phyloP scores from a whole-genome alignment of 2,329 filamentous ascomycete species.

The Hypoxylon sp. region DNA sequence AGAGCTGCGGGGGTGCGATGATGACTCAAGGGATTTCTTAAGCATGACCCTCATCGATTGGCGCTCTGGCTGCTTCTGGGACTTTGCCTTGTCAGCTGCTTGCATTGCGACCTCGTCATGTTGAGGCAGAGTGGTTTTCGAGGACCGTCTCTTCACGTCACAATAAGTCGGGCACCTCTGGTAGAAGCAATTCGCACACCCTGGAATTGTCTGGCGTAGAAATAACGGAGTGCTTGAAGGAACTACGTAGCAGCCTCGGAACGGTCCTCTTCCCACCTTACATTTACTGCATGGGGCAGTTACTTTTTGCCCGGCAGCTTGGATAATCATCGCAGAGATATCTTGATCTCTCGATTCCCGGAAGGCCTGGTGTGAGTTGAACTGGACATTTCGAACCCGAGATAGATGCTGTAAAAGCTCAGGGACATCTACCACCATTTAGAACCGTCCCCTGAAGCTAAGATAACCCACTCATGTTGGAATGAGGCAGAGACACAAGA shows the following conservation, averaged over 20 bases:
- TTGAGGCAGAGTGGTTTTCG: background rate
- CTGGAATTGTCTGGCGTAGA: slow-evolving; percentile 15
- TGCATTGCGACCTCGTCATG: background rate
- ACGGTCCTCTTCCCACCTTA: slow-evolving; percentile 24
- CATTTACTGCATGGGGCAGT: slow-evolving; percentile 17
- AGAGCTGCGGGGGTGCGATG: background rate
- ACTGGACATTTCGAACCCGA: slow-evolving; percentile 23
- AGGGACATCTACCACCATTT: slow-evolving; percentile 9
- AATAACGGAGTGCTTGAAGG: slow-evolving; percentile 17
- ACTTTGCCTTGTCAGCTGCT: background rate
- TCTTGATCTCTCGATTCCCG: slow-evolving; percentile 23
- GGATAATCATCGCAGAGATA: slow-evolving; percentile 33
- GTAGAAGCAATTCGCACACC: slow-evolving; percentile 37
- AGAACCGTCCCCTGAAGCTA: background rate
- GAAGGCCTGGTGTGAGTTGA: slow-evolving; percentile 18
- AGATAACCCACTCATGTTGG: background rate
- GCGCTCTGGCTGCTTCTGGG: slow-evolving; percentile 10
- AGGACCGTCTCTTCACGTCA: slow-evolving; percentile 17
- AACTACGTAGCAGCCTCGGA: slow-evolving; percentile 30
- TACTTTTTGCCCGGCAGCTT: slow-evolving; percentile 25
- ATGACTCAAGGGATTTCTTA: background rate
- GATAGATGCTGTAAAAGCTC: slow-evolving; percentile 21
- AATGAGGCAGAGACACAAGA: background rate
- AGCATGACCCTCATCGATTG: slow-evolving; percentile 12
- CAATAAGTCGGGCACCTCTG: slow-evolving; percentile 24